Evolutionary conservation across 768 basidiomycete genomes (phyloP), one percentile per base, ranked within the genome.

Genomic region (Mycena olivaceomarginata): DNA sequence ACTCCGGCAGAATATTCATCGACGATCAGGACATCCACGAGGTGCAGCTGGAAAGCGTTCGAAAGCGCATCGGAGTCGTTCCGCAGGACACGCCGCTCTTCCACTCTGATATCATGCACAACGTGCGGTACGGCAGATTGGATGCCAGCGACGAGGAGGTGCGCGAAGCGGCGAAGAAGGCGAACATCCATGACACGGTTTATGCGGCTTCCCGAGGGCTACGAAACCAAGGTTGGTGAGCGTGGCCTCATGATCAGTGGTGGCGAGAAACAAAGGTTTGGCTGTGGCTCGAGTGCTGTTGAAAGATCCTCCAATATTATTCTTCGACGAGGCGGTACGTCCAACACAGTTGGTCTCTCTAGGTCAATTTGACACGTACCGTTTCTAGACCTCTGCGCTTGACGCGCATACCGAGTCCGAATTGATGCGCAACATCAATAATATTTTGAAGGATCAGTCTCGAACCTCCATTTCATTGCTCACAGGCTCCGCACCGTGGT

Each of bases 81-180:
- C 98, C 98, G 1, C 98, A 99, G 84, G 98, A 99, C 81, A 99
- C 98, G 18, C 98, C 98, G 1, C 88, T 99, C 4, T 99, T 99
- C 90, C 98, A 99, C 84, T 94, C 96, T 7, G 94, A 99, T 82
- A 94, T 99, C 62, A 88, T 98, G 90, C 97, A 99, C 83, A 99
- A 99, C 82, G 92, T 99, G 63, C 90, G 98, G 15, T 99, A 99
- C 83, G 98, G 98, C 1, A 89, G 94, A 31, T 85, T 99, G 40
- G 92, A 94, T 72, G 98, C 98, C 63, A 94, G 88, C 2, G 97
- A 99, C 78, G 96, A 96, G 72, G 95, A 99, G 82, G 98, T 99
- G 41, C 89, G 90, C 70, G 93, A 93, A 80, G 98, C 94, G 22
- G 94, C 97, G 72, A 88, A 87, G 83, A 94, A 95, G 85, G 98